Conservation (phyloP, 208 protist species). For the Acanthamoeba royreba region DNA sequence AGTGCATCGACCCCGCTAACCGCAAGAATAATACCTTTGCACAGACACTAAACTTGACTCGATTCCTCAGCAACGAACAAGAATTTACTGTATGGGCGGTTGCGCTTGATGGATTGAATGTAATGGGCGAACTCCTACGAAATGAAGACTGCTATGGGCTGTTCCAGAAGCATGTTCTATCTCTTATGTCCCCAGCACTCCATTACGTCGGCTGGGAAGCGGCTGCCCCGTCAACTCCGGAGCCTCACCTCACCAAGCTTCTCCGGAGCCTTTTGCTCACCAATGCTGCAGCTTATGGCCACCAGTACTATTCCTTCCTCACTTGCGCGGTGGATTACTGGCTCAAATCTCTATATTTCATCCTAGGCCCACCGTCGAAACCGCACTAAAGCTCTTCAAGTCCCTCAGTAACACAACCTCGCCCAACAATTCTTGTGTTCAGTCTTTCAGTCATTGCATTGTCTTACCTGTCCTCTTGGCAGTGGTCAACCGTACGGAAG, state of each 20-base stretch:
- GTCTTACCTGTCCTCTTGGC: not conserved
- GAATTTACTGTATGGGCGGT: not conserved
- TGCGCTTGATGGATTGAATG: not conserved
- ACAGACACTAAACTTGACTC: not conserved
- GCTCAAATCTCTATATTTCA: not conserved
- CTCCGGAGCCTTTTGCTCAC: not conserved
- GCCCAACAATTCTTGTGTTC: not conserved
- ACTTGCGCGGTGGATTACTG: not conserved
- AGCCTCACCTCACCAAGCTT: not conserved
- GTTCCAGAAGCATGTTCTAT: not conserved
- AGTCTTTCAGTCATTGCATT: not conserved
- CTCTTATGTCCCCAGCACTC: not conserved
- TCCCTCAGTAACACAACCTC: not conserved
- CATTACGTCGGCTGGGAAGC: not conserved
- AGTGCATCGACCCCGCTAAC: no score
- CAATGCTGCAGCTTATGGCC: not conserved
- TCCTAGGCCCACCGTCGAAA: not conserved
- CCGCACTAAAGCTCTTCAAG: not conserved
- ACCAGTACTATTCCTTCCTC: not conserved
- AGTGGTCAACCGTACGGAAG: not conserved
- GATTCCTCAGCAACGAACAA: not conserved
- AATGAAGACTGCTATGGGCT: slow-evolving; percentile 11
- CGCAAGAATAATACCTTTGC: not conserved
- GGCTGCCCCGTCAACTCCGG: not conserved
- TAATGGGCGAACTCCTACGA: not conserved